Evolutionary conservation across 306 rosid genomes (phyloP).

Genomic region (Prunus salicina): DNA sequence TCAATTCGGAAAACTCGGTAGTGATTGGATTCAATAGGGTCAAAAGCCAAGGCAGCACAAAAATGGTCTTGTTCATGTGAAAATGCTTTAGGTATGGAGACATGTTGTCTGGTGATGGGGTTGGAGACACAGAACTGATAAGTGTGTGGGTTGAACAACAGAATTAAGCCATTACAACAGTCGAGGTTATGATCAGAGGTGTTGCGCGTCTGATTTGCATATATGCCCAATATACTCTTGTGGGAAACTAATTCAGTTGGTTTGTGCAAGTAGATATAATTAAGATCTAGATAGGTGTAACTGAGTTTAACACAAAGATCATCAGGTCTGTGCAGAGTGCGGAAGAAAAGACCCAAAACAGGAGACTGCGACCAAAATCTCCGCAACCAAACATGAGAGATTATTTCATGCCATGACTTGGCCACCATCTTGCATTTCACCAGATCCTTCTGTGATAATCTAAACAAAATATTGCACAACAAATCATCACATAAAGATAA

Average conservation of each 20-base stretch:
- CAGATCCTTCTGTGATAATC: not conserved
- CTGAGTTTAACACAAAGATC: too few relatives aligned
- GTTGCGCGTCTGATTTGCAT: not conserved
- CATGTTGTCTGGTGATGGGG: not conserved
- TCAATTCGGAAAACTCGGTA: not conserved
- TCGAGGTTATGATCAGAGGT: not conserved
- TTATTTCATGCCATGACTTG: slow-evolving; percentile 2
- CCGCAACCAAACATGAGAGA: not conserved
- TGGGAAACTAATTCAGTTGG: too few relatives aligned
- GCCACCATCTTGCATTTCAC: slow-evolving; percentile 6
- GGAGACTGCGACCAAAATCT: slow-evolving; percentile 5
- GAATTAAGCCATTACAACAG: slow-evolving; percentile 2
- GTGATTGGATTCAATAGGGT: not conserved
- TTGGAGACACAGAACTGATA: not conserved
- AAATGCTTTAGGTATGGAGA: not conserved
- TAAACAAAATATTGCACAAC: not conserved
- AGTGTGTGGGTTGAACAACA: not conserved
- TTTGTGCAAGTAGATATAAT: too few relatives aligned
- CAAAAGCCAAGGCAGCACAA: slow-evolving; percentile 7
- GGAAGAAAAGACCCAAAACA: not conserved
- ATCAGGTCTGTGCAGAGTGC: too few relatives aligned
- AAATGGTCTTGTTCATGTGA: not conserved
- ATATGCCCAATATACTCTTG: fast-evolving
- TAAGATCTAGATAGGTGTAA: too few relatives aligned
- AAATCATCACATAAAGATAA: not conserved